Evolutionary conservation across 2,329 filamentous ascomycete genomes (phyloP).

Genomic region (Trichoderma pleuroti): DNA sequence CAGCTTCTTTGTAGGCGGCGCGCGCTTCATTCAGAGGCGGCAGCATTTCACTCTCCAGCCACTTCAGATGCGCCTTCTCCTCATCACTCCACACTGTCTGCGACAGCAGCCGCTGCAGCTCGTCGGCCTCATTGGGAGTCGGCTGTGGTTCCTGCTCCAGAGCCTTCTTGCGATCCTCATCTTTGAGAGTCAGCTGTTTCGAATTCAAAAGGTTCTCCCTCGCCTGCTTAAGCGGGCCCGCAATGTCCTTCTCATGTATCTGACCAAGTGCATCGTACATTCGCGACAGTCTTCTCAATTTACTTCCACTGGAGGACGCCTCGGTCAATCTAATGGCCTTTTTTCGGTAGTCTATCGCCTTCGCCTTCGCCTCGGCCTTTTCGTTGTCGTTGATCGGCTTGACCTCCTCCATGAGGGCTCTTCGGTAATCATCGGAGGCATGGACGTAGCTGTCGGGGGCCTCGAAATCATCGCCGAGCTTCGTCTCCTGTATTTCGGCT

Average conservation of each 20-base stretch:
- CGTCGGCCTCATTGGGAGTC: background rate
- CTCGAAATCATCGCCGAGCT: conserved; percentile 80
- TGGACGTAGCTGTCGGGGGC: conserved; percentile 84
- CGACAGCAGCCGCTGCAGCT: background rate
- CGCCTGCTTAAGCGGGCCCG: background rate
- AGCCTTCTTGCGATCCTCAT: background rate
- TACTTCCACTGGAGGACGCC: conserved; percentile 85
- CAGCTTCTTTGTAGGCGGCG: conserved; percentile 79
- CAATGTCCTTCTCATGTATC: conserved; percentile 53
- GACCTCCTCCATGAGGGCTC: conserved; percentile 38
- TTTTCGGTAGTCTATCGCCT: conserved; percentile 72
- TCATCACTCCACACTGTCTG: background rate
- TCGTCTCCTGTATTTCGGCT: conserved; percentile 72
- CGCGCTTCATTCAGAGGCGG: conserved; percentile 63
- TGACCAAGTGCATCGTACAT: conserved; percentile 84
- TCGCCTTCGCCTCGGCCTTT: conserved; percentile 61
- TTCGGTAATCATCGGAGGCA: conserved; percentile 93
- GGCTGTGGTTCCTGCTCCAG: background rate
- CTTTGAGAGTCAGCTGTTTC: background rate
- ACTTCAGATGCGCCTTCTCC: background rate
- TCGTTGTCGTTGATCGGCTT: conserved; percentile 29
- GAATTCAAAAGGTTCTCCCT: background rate
- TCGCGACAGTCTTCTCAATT: conserved; percentile 84
- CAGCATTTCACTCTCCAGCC: background rate
- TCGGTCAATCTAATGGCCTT: conserved; percentile 59